Evolutionary conservation across 768 basidiomycete species (phyloP).

Genomic region (Clavulina sp.): DNA sequence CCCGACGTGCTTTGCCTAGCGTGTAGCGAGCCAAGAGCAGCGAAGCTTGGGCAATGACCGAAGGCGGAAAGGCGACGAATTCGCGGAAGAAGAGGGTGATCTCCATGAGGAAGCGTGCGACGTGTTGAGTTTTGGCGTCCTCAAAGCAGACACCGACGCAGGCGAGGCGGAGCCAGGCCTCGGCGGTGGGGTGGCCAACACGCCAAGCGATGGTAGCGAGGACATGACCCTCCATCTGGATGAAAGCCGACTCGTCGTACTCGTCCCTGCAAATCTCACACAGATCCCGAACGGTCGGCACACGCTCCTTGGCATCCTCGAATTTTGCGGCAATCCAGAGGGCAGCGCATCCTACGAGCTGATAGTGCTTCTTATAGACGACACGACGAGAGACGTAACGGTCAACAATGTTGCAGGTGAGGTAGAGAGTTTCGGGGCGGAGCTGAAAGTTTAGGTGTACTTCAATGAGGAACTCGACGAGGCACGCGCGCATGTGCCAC

Average conservation of each 20-base stretch:
- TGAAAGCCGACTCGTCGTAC: conserved; percentile 93
- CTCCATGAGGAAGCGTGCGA: conserved; percentile 97
- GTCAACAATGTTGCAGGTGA: conserved; percentile 96
- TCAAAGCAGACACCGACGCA: conserved; percentile 44
- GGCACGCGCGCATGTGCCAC: conserved; percentile 98
- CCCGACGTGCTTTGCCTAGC: conserved; percentile 58
- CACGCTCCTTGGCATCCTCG: conserved; percentile 96
- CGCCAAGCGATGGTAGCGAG: conserved; percentile 92
- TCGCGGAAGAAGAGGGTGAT: conserved; percentile 96
- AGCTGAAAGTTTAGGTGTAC: conserved; percentile 96
- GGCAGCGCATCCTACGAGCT: conserved; percentile 94
- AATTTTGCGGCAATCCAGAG: conserved; percentile 99
- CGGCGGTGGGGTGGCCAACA: conserved; percentile 92
- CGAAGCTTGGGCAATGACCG: conserved; percentile 76
- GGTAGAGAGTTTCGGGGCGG: conserved; percentile 95
- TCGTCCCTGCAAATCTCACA: conserved; percentile 90
- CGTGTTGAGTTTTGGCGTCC: conserved; percentile 81
- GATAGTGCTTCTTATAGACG: conserved; percentile 98
- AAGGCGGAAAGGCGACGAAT: conserved; percentile 72
- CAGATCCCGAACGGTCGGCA: conserved; percentile 88
- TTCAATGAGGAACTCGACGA: conserved; percentile 97
- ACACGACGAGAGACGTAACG: conserved; percentile 97
- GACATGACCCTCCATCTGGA: conserved; percentile 98
- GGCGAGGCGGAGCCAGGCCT: conserved; percentile 74
- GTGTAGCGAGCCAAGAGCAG: conserved; percentile 79